phyloP scores from a whole-genome alignment of 2,329 filamentous ascomycete genomes.

The Neofusicoccum cordaticola region DNA sequence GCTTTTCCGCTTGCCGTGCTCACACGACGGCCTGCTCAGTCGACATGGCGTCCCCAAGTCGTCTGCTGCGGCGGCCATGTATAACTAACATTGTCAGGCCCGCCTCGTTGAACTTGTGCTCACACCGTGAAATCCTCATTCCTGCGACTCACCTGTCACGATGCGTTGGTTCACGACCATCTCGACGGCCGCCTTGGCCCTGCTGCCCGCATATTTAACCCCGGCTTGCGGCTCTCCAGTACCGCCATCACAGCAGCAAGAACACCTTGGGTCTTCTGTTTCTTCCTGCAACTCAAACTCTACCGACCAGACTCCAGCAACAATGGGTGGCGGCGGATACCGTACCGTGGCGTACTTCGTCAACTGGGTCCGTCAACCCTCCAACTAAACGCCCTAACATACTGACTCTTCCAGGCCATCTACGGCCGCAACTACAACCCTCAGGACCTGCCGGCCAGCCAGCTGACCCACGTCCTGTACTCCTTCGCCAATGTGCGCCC shows the following conservation, averaged over 20 bases:
- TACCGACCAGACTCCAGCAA: not conserved
- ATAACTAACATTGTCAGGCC: constrained; percentile 1
- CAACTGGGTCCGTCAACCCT: constrained; percentile 53
- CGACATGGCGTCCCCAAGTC: not conserved
- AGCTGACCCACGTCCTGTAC: constrained; percentile 86
- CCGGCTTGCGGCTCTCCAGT: not conserved
- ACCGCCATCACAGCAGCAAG: not conserved
- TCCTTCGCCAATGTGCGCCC: constrained; percentile 82
- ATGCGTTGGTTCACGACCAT: not conserved
- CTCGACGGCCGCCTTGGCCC: not conserved
- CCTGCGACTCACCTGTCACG: not conserved
- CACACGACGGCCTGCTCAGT: not conserved
- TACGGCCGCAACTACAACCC: constrained; percentile 84
- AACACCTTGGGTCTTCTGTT: not conserved
- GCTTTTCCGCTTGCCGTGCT: not conserved
- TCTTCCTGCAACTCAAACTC: not conserved
- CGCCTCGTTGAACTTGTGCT: not conserved
- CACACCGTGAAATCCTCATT: not conserved
- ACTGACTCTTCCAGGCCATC: constrained; percentile 58
- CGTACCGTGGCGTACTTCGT: constrained; percentile 71
- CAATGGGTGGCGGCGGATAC: constrained; percentile 46
- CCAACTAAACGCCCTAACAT: not conserved
- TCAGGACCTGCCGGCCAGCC: constrained; percentile 74
- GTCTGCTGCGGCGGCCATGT: too few species aligned
- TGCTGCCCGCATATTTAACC: not conserved